Evolutionary conservation across 73 alveolate species (phyloP).

Genomic region (Tetrahymena elliotti): DNA sequence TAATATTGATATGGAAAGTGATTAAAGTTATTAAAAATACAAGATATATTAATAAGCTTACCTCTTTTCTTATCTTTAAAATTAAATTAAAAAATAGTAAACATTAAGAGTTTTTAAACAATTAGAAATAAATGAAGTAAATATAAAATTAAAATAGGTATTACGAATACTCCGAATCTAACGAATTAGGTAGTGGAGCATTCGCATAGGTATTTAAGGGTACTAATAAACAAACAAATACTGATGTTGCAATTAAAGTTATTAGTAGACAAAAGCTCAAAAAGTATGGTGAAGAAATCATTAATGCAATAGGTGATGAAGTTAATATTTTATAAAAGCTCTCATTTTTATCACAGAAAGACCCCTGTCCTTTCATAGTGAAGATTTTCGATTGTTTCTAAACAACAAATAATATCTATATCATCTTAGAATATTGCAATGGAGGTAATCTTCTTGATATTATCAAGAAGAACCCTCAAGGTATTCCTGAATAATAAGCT

Average conservation of each 20-base stretch:
- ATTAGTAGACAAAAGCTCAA: constrained; percentile 17
- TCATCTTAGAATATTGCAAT: constrained; percentile 33
- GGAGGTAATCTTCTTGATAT: constrained; percentile 25
- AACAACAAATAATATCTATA: constrained; percentile 26
- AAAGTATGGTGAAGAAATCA: constrained; percentile 37
- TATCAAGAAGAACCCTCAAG: constrained; percentile 8
- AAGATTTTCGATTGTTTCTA: constrained; percentile 34
- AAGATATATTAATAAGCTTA: background rate
- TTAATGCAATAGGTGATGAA: constrained; percentile 17
- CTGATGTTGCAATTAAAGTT: constrained; percentile 34
- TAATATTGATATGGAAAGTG: background rate
- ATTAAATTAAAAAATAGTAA: background rate
- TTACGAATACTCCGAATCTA: constrained; percentile 22
- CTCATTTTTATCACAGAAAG: background rate
- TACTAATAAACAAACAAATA: constrained; percentile 16
- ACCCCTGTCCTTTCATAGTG: constrained; percentile 28
- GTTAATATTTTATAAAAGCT: constrained; percentile 14
- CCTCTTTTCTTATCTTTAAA: background rate
- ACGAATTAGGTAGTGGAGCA: constrained; percentile 26
- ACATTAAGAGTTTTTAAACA: background rate
- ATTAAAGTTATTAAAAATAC: too few species aligned
- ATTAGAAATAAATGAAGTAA: background rate
- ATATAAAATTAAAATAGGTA: background rate
- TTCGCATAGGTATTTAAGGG: constrained; percentile 40
- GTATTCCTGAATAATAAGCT: constrained; percentile 35